Percentiles rank a stretch among this genome's conserved stretches.
These are phyloP conservation scores for Fusarium multiceps DNA, from an alignment of 2,329 filamentous ascomycete genomes.

Conservation along the genomic window DNA sequence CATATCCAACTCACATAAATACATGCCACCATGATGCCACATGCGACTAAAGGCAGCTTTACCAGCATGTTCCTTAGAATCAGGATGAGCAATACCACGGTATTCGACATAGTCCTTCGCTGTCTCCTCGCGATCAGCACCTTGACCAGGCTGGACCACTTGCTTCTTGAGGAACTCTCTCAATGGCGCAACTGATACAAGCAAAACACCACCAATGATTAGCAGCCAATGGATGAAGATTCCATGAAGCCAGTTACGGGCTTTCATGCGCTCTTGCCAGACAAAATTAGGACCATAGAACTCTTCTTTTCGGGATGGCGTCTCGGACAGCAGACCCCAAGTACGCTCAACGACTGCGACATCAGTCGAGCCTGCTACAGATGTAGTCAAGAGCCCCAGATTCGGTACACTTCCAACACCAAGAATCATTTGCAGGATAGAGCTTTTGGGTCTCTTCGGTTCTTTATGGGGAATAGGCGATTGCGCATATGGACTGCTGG, in stretches of 20 bases:
- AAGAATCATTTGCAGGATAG: slow-evolving; percentile 59
- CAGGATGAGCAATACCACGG: slow-evolving; percentile 71
- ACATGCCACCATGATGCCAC: slow-evolving; percentile 70
- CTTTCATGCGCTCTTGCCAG: slow-evolving; percentile 65
- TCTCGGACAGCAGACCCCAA: slow-evolving; percentile 69
- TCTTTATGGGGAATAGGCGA: slow-evolving; percentile 65
- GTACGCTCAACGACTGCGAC: slow-evolving; percentile 67
- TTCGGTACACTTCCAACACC: slow-evolving; percentile 62
- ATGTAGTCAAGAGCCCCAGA: slow-evolving; percentile 68
- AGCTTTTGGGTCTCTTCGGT: slow-evolving; percentile 40
- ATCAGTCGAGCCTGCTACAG: slow-evolving; percentile 62
- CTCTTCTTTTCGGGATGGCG: slow-evolving; percentile 57
- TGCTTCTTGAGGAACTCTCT: slow-evolving; percentile 57
- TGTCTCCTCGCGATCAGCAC: slow-evolving; percentile 62
- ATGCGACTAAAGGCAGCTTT: slow-evolving; percentile 67
- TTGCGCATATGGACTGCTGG: slow-evolving; percentile 64
- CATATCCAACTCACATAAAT: slow-evolving; percentile 65
- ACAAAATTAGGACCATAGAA: slow-evolving; percentile 72
- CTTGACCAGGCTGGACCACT: slow-evolving; percentile 66
- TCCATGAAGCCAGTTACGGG: slow-evolving; percentile 62
- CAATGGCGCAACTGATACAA: slow-evolving; percentile 59
- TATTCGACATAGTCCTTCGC: slow-evolving; percentile 72
- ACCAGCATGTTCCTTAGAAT: slow-evolving; percentile 55
- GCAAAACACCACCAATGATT: slow-evolving; percentile 55
- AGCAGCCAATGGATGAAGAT: slow-evolving; percentile 63